These are phyloP conservation scores for Colletotrichum phormii DNA, from an alignment of 2,329 filamentous ascomycete genomes.

Conservation along the genomic window DNA sequence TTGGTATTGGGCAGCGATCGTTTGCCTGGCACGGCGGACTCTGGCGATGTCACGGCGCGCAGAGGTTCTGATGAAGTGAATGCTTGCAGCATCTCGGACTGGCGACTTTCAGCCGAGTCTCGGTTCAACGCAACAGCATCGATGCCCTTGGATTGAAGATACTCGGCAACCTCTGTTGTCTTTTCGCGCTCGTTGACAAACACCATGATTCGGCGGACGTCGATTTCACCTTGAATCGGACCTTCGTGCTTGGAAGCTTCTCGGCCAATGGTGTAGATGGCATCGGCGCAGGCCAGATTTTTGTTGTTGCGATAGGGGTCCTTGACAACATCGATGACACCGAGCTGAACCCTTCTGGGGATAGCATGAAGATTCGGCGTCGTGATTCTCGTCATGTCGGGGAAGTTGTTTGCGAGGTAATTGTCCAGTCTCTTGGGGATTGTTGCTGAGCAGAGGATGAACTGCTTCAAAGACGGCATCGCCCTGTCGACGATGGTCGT, in stretches of 20 bases:
- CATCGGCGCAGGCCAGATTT: constrained; percentile 91
- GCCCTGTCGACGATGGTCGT: constrained; percentile 84
- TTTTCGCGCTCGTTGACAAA: constrained; percentile 98
- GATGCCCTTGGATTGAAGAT: constrained; percentile 85
- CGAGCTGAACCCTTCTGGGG: constrained; percentile 91
- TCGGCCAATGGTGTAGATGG: constrained; percentile 92
- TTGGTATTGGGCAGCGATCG: constrained; percentile 80
- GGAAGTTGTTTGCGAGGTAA: constrained; percentile 84
- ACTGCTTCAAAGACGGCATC: constrained; percentile 83
- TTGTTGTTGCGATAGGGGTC: constrained; percentile 97
- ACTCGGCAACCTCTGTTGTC: constrained; percentile 82
- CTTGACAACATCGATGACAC: constrained; percentile 90
- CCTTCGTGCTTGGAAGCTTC: constrained; percentile 72
- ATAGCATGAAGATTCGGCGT: constrained; percentile 98
- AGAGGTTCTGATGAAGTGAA: constrained; percentile 72
- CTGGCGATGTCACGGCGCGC: constrained; percentile 42
- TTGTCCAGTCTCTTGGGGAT: constrained; percentile 91
- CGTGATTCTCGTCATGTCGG: constrained; percentile 85
- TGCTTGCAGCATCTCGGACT: constrained; percentile 79
- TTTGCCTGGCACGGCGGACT: constrained; percentile 47
- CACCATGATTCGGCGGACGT: constrained; percentile 88
- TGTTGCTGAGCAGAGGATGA: constrained; percentile 95
- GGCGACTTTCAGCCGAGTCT: constrained; percentile 82
- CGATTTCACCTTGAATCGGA: constrained; percentile 64
- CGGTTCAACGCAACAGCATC: constrained; percentile 87